Evolutionary conservation across 441 rosid species (phyloP).

Genomic region (Syzygium malaccense): DNA sequence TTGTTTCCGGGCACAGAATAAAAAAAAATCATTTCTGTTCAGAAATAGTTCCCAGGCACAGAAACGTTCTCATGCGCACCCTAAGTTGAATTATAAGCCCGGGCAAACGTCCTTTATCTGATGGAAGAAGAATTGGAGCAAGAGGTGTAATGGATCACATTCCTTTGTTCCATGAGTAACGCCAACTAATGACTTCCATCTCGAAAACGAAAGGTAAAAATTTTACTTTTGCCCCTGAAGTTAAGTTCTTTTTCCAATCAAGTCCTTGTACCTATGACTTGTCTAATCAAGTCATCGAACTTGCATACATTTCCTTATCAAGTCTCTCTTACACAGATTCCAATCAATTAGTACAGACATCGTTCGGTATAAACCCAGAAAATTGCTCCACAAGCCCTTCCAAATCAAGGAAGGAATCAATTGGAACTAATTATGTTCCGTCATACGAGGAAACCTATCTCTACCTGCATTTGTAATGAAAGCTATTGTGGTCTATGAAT

Average conservation of each 20-base stretch:
- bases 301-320: not conserved
- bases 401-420: not conserved
- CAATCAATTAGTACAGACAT: not conserved
- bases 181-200: not conserved
- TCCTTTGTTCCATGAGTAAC: not conserved
- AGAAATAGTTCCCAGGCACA: too few relatives aligned
- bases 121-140: too few relatives aligned
- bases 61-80: too few relatives aligned
- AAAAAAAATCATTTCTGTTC: too few relatives aligned
- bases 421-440: not conserved
- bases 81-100: not conserved
- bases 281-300: not conserved
- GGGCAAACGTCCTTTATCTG: not conserved
- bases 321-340: not conserved
- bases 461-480: not conserved
- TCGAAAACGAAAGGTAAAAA: not conserved
- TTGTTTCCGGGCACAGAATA: too few relatives aligned
- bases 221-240: not conserved
- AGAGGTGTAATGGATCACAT: not conserved
- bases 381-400: not conserved
- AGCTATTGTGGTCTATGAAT: not conserved
- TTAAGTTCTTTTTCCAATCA: not conserved
- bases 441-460: not conserved
- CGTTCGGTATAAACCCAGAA: not conserved
- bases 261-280: not conserved